Conservation (phyloP, 176 grass and related monocot species). For the Aegilops speltoides region DNA sequence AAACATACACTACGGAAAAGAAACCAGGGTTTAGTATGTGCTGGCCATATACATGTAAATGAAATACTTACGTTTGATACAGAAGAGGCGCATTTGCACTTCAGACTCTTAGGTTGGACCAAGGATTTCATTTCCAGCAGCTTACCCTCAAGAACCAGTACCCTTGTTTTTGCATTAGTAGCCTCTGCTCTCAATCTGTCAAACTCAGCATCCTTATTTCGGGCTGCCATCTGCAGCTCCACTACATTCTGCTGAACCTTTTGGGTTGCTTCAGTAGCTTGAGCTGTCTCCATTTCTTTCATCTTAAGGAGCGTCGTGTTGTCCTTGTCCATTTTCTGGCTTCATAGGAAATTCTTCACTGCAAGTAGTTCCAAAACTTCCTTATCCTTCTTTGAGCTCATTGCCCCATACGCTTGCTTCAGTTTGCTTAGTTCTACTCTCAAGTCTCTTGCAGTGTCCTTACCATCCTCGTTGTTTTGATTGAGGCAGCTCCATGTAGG, state of each 20-base stretch:
- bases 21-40: not conserved
- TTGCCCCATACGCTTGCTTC: slow-evolving; percentile 37
- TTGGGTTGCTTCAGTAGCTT: too few relatives aligned
- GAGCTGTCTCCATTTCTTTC: too few relatives aligned
- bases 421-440: slow-evolving; percentile 27
- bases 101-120: too few relatives aligned
- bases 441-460: slow-evolving; percentile 6
- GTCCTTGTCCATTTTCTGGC: too few relatives aligned
- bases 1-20: not conserved
- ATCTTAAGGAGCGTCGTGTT: too few relatives aligned
- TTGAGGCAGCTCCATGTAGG: not conserved
- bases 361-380: slow-evolving; percentile 15
- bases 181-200: not conserved
- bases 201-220: too few relatives aligned
- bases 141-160: slow-evolving; percentile 21
- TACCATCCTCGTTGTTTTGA: not conserved
- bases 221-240: too few relatives aligned
- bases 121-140: not conserved
- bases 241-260: too few relatives aligned
- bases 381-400: slow-evolving; percentile 41
- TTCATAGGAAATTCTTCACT: too few relatives aligned
- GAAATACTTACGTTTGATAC: slow-evolving; percentile 20
- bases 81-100: too few relatives aligned
- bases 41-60: not conserved
- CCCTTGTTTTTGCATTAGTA: slow-evolving; percentile 20